Evolutionary conservation across 352 stramenopile genomes (phyloP).

Genomic region (Globisporangium spiculum): DNA sequence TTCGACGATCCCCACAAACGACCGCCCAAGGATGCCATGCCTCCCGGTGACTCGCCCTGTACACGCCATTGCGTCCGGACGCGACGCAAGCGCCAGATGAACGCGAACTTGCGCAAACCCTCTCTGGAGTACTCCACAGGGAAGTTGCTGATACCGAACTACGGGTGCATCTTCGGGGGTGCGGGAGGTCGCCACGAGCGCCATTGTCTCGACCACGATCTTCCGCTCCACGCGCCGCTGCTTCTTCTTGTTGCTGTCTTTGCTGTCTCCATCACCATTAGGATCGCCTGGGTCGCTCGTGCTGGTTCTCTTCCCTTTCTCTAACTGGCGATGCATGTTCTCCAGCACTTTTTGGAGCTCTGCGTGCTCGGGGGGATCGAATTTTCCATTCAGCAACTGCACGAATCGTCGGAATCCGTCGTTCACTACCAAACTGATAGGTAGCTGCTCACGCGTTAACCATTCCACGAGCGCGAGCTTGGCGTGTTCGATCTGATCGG

Average conservation of each 20-base stretch:
- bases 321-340: conserved; percentile 13
- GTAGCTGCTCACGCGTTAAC: conserved; percentile 45
- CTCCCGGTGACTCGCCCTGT: conserved; percentile 30
- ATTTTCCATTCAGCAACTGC: conserved; percentile 33
- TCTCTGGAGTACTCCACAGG: conserved; percentile 21
- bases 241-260: neutral
- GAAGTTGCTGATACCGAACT: conserved; percentile 21
- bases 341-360: conserved; percentile 30
- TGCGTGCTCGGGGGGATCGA: conserved; percentile 23
- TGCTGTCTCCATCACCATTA: neutral
- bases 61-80: conserved; percentile 33
- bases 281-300: neutral
- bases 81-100: conserved; percentile 29
- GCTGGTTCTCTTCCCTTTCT: conserved; percentile 1
- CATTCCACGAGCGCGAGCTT: conserved; percentile 37
- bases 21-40: conserved; percentile 37
- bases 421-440: conserved; percentile 37
- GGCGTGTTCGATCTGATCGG: conserved; percentile 16
- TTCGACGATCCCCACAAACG: conserved; percentile 37
- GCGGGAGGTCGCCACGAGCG: conserved; percentile 33
- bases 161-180: neutral
- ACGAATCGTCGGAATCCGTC: conserved; percentile 37
- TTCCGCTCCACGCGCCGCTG: neutral
- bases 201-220: conserved; percentile 23
- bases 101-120: conserved; percentile 38